Evolutionary conservation across 1,139 yeast genomes (phyloP), one percentile per base, ranked within the genome.

Genomic region (Debaryomycetaceae sp.): DNA sequence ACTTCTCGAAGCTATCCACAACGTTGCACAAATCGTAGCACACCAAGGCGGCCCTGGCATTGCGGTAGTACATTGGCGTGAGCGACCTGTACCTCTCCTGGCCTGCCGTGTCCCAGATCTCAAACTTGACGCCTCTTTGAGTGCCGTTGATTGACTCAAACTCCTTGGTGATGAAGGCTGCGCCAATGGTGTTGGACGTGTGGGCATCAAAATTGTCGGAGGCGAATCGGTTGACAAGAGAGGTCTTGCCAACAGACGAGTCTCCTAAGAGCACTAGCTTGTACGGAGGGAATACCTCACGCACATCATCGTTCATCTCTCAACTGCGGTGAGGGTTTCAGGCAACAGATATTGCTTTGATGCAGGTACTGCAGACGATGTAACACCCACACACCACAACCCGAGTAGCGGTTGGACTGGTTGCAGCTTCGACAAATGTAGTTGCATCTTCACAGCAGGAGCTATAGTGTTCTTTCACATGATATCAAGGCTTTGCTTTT

Each of bases 51-150:
- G 59, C 58, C 32, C 55, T 57, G 25, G 71, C 67, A 39, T 65
- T 64, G 20, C 75, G 43, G 43, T 68, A 68, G 46, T 68, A 68
- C 75, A 68, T 68, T 4, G 75, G 75, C 1, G 73, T 67, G 25
- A 68, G 51, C 8, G 70, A 62, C 37, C 64, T 52, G 46, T 68
- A 68, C 28, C 75, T 43, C 37, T 68, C 75, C 43, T 68, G 75
- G 20, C 75, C 75, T 2, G 74, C 74, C n/a, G 75, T 68, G 38
- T 68, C 75, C 75, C 75, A 68, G 36, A 68, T 64, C 39, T 68
- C 73, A 37, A 65, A 59, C 40, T 61, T 62, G 28, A 66, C 38
- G 16, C 35, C 35, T 25, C 45, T 42, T 13, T 43, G 43, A 4
- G 29, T 9, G 19, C 40, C 24, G 10, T 37, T 34, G 10, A 39